Conservation (phyloP, 2,329 filamentous ascomycete species). For the Penicillium janthinellum region DNA sequence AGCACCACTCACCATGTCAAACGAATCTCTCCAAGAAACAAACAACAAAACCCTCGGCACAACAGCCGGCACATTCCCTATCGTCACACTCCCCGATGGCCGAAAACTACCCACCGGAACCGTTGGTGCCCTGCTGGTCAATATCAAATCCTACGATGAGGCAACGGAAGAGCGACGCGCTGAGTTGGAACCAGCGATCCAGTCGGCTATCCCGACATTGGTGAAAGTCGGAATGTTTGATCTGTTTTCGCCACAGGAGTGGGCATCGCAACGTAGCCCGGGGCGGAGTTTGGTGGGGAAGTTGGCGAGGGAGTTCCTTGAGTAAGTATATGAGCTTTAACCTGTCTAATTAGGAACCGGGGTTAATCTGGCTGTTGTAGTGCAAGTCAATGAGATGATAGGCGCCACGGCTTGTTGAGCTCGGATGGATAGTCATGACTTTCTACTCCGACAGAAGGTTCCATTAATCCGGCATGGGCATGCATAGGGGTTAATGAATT, state of each 20-base stretch:
- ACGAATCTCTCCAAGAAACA: slow-evolving; percentile 2
- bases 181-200: background rate
- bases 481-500: no score
- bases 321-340: background rate
- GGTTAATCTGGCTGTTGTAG: background rate
- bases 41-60: slow-evolving; percentile 9
- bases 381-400: background rate
- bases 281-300: background rate
- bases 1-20: background rate
- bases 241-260: background rate
- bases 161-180: background rate
- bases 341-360: background rate
- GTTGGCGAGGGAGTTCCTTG: background rate
- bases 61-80: background rate
- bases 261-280: background rate
- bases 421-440: no score
- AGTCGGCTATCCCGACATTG: background rate
- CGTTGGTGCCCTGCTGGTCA: background rate
- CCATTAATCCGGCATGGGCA: no score
- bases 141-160: background rate
- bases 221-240: background rate
- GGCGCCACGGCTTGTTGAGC: background rate
- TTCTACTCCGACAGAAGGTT: no score
- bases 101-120: background rate
- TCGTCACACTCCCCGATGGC: background rate